Percentiles rank a stretch among this genome's conserved stretches.
Conservation (phyloP, 805 yeast species). For the Candida nanaspora region DNA sequence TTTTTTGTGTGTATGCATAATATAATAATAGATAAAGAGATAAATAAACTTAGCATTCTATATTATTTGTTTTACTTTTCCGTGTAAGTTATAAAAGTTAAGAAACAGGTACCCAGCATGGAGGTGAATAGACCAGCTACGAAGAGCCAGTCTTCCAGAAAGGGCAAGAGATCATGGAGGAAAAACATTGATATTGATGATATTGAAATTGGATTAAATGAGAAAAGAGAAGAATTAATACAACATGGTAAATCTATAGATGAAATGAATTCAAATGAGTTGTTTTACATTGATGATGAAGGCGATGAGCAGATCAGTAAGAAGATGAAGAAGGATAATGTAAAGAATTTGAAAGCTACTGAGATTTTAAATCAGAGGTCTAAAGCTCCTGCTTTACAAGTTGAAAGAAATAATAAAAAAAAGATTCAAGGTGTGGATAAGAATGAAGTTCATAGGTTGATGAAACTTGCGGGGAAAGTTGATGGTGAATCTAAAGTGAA, state of each 20-base stretch:
- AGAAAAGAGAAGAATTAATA: constrained; percentile 53
- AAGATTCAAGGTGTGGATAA: constrained; percentile 57
- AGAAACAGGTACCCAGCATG: constrained; percentile 14
- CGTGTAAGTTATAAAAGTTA: too few species aligned
- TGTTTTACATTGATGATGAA: constrained; percentile 61
- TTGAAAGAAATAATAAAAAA: constrained; percentile 30
- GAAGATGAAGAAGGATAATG: constrained; percentile 31
- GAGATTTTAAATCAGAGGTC: constrained; percentile 72
- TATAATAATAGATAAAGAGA: too few species aligned
- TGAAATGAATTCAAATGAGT: constrained; percentile 36
- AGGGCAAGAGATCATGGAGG: constrained; percentile 91
- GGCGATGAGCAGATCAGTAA: constrained; percentile 42
- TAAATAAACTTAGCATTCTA: too few species aligned
- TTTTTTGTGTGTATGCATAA: too few species aligned
- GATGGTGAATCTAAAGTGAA: constrained; percentile 44
- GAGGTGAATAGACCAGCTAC: constrained; percentile 47
- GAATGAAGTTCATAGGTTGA: constrained; percentile 54
- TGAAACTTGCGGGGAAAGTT: constrained; percentile 72
- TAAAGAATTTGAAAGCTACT: constrained; percentile 30
- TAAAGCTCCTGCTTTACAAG: constrained; percentile 59
- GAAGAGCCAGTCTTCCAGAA: constrained; percentile 70
- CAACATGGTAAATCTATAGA: constrained; percentile 36
- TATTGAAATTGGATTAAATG: constrained; percentile 63
- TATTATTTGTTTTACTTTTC: too few species aligned
- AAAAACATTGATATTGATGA: constrained; percentile 85